Base-by-base conservation (phyloP, 768 basidiomycete genomes). In the Lentinula raphanica region DNA sequence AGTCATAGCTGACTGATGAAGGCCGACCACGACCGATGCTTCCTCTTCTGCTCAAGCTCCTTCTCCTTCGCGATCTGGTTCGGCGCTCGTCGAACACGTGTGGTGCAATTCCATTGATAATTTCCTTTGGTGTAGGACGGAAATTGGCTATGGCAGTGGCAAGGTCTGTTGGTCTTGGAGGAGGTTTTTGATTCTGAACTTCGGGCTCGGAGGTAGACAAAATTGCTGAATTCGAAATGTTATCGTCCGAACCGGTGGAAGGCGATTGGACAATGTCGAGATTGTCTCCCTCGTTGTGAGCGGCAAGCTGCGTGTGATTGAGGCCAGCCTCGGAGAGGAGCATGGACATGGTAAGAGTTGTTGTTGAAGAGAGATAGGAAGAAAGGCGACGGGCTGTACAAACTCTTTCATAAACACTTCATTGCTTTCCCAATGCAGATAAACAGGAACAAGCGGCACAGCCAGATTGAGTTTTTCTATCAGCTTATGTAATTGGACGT, bases 41-140 rank as follows among this genome's bases (percentile, higher is more conserved):
- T n/a, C 53, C 35, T 54, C 55, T 56, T 28, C 46, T 46, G 12
- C n/a, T 53, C 32, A 53, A 9, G 15, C 36, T 36, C 25, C 35
- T 39, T 53, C 51, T 36, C 15, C 51, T 36, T 15, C 56, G 35
- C 31, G 53, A 28, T 46, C 64, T 68, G 32, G 69, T 66, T 39
- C 70, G 65, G 46, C 50, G 54, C 44, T 79, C 77, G 51, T 77
- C 77, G 55, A 77, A 74, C 29, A 78, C 72, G 60, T 78, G 77
- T 23, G 78, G 78, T 32, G 77, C 78, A 51, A 78, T 76, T 9
- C 74, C 76, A 38, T 68, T 72, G 58, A 79, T 74, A 31, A 78
- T 69, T 55, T 78, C 73, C 48, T 72, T 72, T 12, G 74, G 67
- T 1, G 76, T 70, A 3, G 76, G 76, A 56, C 70, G 71, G 66